Evolutionary conservation across 2,329 filamentous ascomycete genomes (phyloP).

Genomic region (Diaporthe eres): DNA sequence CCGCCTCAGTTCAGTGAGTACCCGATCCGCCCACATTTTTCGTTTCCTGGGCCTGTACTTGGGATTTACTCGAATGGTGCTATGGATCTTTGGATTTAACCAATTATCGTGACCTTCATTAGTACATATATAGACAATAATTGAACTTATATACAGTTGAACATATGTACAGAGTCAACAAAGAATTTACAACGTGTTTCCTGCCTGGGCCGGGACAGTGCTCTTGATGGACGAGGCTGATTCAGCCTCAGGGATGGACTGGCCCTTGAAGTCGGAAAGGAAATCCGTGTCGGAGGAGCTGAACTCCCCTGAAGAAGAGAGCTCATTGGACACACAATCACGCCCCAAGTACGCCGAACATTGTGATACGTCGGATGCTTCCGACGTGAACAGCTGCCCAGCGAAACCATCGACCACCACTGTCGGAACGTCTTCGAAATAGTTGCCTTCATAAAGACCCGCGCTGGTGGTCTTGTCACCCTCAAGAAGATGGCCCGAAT

Average conservation of each 20-base stretch:
- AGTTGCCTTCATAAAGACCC: constrained; percentile 69
- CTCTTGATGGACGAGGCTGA: background rate
- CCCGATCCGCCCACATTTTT: background rate
- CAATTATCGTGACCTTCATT: background rate
- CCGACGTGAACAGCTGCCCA: constrained; percentile 42
- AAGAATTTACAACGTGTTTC: constrained; percentile 2
- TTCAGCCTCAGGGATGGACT: background rate
- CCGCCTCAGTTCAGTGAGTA: background rate
- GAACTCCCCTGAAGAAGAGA: constrained; percentile 2
- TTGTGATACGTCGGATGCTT: background rate
- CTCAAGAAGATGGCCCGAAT: constrained; percentile 70
- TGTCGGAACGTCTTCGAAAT: constrained; percentile 67
- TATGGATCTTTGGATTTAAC: too few relatives aligned
- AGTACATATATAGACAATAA: background rate
- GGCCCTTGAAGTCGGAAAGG: background rate
- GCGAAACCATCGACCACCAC: constrained; percentile 52
- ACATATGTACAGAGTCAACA: background rate
- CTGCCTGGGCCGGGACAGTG: background rate
- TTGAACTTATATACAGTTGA: background rate
- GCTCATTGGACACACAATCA: constrained; percentile 19
- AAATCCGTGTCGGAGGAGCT: background rate
- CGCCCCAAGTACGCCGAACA: constrained; percentile 23
- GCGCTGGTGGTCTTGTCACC: constrained; percentile 54
- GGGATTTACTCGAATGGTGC: fast-evolving
- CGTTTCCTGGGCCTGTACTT: background rate